Percentiles rank a stretch among this genome's conserved stretches.
Conservation (phyloP, 805 yeast species). For the Naumovozyma castellii region DNA sequence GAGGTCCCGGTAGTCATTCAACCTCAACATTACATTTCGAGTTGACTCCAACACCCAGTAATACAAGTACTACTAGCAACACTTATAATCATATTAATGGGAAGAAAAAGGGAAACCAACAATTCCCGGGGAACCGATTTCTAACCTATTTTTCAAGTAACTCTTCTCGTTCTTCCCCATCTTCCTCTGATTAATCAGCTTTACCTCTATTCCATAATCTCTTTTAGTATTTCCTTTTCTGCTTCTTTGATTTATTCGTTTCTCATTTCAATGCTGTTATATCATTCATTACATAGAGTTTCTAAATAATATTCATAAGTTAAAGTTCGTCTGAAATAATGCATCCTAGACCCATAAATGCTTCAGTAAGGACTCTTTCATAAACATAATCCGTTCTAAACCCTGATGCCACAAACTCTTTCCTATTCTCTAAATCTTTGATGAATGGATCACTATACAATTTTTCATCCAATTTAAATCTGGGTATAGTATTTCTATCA, state of each 20-base stretch:
- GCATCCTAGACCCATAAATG: slow-evolving; percentile 84
- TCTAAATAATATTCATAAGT: too few species aligned
- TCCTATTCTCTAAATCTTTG: slow-evolving; percentile 42
- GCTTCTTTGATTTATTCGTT: too few species aligned
- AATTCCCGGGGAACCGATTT: slow-evolving; percentile 5
- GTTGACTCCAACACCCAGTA: too few species aligned
- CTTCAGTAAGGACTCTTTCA: slow-evolving; percentile 72
- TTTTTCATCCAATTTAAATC: slow-evolving; percentile 35
- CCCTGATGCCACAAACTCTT: slow-evolving; percentile 76
- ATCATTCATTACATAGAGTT: too few species aligned
- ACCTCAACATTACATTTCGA: slow-evolving; percentile 1
- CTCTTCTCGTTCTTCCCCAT: neutral
- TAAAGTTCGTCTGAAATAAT: slow-evolving; percentile 52
- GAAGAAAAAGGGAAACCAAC: too few species aligned
- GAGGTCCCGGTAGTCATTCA: too few species aligned
- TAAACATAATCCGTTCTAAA: slow-evolving; percentile 63
- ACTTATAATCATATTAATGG: too few species aligned
- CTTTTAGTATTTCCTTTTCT: too few species aligned
- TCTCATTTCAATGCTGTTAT: too few species aligned
- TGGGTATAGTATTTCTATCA: slow-evolving; percentile 51
- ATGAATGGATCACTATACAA: slow-evolving; percentile 57
- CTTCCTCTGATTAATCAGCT: neutral
- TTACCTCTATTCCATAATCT: too few species aligned
- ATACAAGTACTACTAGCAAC: too few species aligned
- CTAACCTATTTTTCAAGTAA: slow-evolving; percentile 1